These are phyloP conservation scores for Colletotrichum filicis DNA, from an alignment of 2,329 filamentous ascomycete species.

Conservation along the genomic window DNA sequence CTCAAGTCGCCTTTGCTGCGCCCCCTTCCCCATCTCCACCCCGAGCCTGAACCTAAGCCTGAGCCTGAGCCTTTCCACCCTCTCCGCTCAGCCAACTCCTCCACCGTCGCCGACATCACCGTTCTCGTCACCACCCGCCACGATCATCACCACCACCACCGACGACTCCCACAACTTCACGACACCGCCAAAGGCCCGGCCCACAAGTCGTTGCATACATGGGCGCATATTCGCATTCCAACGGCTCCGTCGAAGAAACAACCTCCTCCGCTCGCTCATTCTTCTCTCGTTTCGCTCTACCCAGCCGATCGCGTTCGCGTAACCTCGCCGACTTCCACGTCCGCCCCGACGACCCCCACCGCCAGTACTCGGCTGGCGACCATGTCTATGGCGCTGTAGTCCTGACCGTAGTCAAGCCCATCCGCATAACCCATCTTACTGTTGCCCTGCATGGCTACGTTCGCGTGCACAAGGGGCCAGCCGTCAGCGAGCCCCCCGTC, in stretches of 20 bases:
- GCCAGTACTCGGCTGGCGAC: conserved; percentile 80
- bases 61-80: conserved; percentile 34
- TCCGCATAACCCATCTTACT: conserved; percentile 83
- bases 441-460: conserved; percentile 83
- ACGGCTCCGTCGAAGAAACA: conserved; percentile 52
- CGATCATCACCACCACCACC: conserved; percentile 40
- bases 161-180: conserved; percentile 19
- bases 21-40: conserved; percentile 38
- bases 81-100: conserved; percentile 28
- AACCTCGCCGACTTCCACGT: conserved; percentile 84
- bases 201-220: conserved; percentile 52
- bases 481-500: conserved; percentile 62
- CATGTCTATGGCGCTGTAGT: conserved; percentile 78
- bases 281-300: conserved; percentile 63
- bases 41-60: conserved; percentile 30
- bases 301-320: conserved; percentile 64
- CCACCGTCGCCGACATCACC: conserved; percentile 37
- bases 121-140: conserved; percentile 11
- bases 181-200: conserved; percentile 34
- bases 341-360: conserved; percentile 80
- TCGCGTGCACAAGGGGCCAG: conserved; percentile 79
- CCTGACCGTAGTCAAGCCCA: conserved; percentile 77
- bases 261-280: conserved; percentile 55
- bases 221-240: conserved; percentile 53
- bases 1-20: conserved; percentile 33